Base-by-base conservation (phyloP, 2,329 filamentous ascomycete species). In the Sporothrix globosa region DNA sequence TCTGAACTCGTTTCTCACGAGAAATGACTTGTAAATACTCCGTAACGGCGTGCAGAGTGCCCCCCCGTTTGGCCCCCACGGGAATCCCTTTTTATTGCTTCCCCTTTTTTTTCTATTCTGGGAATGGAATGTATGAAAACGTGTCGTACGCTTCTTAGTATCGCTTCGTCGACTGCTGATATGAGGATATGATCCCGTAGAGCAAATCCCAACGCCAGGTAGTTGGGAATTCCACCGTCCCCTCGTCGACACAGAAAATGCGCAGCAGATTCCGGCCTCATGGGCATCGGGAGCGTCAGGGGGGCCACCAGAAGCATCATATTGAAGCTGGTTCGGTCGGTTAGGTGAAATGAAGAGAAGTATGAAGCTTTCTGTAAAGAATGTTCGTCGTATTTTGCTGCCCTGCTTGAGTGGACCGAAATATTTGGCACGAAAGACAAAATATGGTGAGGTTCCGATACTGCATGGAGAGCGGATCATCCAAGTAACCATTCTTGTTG, bases 71-170 rank as follows among this genome's bases (percentile, higher is more conserved):
- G 34, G 30, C 34, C 34, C n/a, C 34, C 56, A 44, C 56, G n/a
- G 56, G 34, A 19, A 61, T 24, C 39, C 21, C 27, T 14, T 44
- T 56, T 61, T 61, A 44, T 61, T 61, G 56, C n/a, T 61, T 61
- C 11, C 56, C 56, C 27, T 30, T 34, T 34, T 34, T 34, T 34
- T 34, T 34, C 34, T 34, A 2, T 41, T 41, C 56, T 61, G 56
- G 56, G 53, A 56, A 61, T 44, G 13, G 56, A 56, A 56, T 30
- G 39, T 19, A 61, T n/a, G 19, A 34, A 30, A 14, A 53, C 7
- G n/a, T 14, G 34, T 61, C 56, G 34, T 44, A 44, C 19, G 34
- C 14, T n/a, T 56, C 14, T 17, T 34, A n/a, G 53, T 27, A 56
- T 17, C 30, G 27, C 54, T 34, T 56, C n/a, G 54, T 41, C 7